Evolutionary conservation across 768 basidiomycete species (phyloP), one percentile per base, ranked within the genome.

Genomic region (Hortiboletus campestris): DNA sequence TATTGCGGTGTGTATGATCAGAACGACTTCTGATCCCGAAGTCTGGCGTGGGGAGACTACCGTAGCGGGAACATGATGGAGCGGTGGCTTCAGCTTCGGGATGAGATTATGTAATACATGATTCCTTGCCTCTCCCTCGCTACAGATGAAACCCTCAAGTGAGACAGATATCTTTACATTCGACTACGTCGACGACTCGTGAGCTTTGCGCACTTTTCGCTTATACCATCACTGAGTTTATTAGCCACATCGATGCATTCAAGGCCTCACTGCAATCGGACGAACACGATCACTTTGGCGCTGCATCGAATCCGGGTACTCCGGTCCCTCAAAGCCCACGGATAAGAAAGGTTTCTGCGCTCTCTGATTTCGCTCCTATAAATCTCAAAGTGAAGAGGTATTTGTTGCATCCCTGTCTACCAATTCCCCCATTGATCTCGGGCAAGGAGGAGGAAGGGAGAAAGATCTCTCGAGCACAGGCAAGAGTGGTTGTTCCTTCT

Each of bases 301-400:
- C 57, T 2, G 49, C 57, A 22, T 73, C 70, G n/a, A 47, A 45
- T 45, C 65, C 68, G 12, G 65, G 67, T 6, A 62, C 67, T 22
- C 66, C 60, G 41, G 38, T 60, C 1, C 61, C 57, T 20, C 60
- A 65, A 64, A 73, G 75, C 36, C 73, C 72, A 7, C 84, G 89
- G 17, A 80, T 91, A 22, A 80, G 84, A 66, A 94, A 91, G 72
- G 84, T 95, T 7, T 85, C 89, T 48, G 91, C 91, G 1, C 74
- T 92, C 47, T 89, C 86, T 2, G 93, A 95, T 68, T 94, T 92
- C 62, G 91, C 94, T 6, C 97, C 96, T 0, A 84, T 98, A 25
- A 91, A 97, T 67, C 73, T 92, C 61, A 87, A 79, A 66, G 86
- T 98, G 19, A 86, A 83, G 69, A 84, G 81, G 91, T 91, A 61